These are phyloP conservation scores for Populus tomentosa DNA, from an alignment of 441 rosid genomes.

Conservation along the genomic window DNA sequence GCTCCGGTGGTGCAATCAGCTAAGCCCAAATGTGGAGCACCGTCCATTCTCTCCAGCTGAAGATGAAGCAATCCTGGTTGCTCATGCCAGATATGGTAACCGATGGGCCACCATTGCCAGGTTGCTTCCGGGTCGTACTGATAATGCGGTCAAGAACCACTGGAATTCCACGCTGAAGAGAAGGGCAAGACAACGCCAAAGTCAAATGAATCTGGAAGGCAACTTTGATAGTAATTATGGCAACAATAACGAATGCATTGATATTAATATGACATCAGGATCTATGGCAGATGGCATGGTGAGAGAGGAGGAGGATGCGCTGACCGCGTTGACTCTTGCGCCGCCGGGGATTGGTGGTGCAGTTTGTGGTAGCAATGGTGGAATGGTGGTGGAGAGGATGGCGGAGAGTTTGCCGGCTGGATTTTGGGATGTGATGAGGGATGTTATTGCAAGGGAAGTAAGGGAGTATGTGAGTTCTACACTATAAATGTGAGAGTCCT, in stretches of 20 bases:
- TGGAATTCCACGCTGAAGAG: conserved; percentile 23
- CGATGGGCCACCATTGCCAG: conserved; percentile 78
- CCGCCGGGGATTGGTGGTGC: conserved; percentile 43
- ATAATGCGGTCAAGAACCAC: conserved; percentile 72
- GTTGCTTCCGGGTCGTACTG: conserved; percentile 63
- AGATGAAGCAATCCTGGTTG: conserved; percentile 58
- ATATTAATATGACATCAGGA: not conserved
- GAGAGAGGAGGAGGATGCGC: conserved; percentile 1
- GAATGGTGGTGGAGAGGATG: conserved; percentile 16
- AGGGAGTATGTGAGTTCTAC: no score
- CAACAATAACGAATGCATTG: not conserved
- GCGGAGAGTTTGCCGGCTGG: no score
- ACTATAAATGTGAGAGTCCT: conserved; percentile 14
- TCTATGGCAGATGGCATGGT: conserved; percentile 9
- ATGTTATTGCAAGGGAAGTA: no score
- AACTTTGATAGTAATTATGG: not conserved
- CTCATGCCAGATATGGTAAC: conserved; percentile 62
- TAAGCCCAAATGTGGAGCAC: conserved; percentile 71
- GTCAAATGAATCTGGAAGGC: conserved; percentile 2
- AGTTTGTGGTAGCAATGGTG: not conserved
- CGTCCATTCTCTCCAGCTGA: conserved; percentile 61
- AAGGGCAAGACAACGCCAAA: conserved; percentile 28
- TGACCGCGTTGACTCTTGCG: conserved; percentile 63
- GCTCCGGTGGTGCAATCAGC: conserved; percentile 95
- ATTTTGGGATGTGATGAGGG: no score